Evolutionary conservation across 768 basidiomycete genomes (phyloP).

Genomic region (Coprinopsis marcescibilis): DNA sequence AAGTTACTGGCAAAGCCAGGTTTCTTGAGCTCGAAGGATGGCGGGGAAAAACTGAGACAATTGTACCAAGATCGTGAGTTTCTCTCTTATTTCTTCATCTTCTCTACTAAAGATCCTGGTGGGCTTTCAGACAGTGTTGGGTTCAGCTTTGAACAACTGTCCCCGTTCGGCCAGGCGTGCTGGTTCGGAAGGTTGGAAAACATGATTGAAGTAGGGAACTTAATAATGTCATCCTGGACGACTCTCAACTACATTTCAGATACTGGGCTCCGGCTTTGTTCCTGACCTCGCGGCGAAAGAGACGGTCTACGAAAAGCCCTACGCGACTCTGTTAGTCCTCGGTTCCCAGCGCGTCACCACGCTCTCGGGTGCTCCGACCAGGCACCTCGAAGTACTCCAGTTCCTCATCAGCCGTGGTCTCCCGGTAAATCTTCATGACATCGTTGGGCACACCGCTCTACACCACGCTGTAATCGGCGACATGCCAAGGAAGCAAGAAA

Average conservation of each 20-base stretch:
- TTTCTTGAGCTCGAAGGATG: slow-evolving; percentile 18
- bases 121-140: slow-evolving; percentile 18
- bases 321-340: slow-evolving; percentile 31
- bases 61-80: slow-evolving; percentile 3
- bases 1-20: slow-evolving; percentile 24
- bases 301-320: slow-evolving; percentile 39
- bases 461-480: slow-evolving; percentile 35
- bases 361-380: background rate
- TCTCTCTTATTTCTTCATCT: background rate
- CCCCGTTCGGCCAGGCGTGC: slow-evolving; percentile 23
- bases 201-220: slow-evolving; percentile 18
- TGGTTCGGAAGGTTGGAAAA: slow-evolving; percentile 19
- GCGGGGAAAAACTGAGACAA: slow-evolving; percentile 6
- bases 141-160: slow-evolving; percentile 21
- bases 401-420: slow-evolving; percentile 38
- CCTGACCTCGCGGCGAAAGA: slow-evolving; percentile 35
- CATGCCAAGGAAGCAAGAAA: slow-evolving; percentile 16
- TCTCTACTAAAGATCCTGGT: too few relatives aligned
- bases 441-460: slow-evolving; percentile 45
- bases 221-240: background rate
- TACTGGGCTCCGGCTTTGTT: slow-evolving; percentile 23
- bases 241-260: slow-evolving; percentile 12
- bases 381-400: slow-evolving; percentile 27
- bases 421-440: slow-evolving; percentile 35
- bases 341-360: slow-evolving; percentile 31